Evolutionary conservation across 2,329 filamentous ascomycete genomes (phyloP), one percentile per base, ranked within the genome.

Genomic region (Sarocladiaceae sp.): DNA sequence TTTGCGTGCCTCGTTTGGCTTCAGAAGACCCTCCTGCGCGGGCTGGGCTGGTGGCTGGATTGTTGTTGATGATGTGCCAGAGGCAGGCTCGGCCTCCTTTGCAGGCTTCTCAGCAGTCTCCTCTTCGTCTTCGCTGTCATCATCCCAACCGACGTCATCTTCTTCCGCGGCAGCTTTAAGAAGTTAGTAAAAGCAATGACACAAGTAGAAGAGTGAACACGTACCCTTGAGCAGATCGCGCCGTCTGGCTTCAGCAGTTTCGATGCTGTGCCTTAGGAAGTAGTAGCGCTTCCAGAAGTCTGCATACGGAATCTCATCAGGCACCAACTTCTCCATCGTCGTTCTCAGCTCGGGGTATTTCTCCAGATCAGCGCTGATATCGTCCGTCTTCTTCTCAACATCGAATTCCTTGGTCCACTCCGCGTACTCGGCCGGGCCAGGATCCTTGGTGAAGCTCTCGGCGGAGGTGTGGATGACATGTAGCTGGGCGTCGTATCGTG

Each of bases 201-300:
- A 50, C 25, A 23, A 13, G 26, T 28, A 42, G 17, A 8, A 31
- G 23, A 31, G 11, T 13, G 15, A 36, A 50, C 18, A 20, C 29
- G 18, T 50, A 96, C 93, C 93, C 71, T 96, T 95, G 20, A 99
- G 75, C 53, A 99, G 79, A 68, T 99, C 94, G 60, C 87, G 85
- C 67, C 94, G 80, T 67, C 90, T 84, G 62, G 87, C 85, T 72
- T 99, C 94, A 53, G 96, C 92, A 23, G 88, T 92, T 73, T 97
- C 93, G 57, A 99, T 88, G 15, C 94, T 90, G 63, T 95, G 87
- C 62, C 93, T 80, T 57, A 97, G 73, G 74, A 96, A 99, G 68
- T 97, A 97, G 71, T 99, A 99, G 52, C 94, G 80, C 65, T 82
- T 87, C 93, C 94, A 99, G 67, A 99, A 99, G 50, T 87, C 82